Evolutionary conservation across 768 basidiomycete genomes (phyloP).

Genomic region (Brasilioporus rufonigricans): DNA sequence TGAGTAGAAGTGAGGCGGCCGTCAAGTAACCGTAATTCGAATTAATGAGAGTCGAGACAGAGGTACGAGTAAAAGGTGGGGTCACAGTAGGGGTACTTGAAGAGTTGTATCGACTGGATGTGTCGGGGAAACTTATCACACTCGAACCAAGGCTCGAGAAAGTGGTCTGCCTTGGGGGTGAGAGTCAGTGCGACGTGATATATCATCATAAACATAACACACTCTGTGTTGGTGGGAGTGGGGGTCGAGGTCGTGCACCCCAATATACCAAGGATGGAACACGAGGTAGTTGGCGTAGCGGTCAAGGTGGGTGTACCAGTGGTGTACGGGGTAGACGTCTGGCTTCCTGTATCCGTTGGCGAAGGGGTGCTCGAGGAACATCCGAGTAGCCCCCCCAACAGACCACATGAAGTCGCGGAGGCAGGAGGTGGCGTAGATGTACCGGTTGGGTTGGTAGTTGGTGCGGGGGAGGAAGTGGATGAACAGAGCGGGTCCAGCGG

Average conservation of each 20-base stretch:
- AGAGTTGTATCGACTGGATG: neutral
- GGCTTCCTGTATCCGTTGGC: constrained; percentile 9
- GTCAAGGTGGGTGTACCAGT: neutral
- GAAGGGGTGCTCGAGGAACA: neutral
- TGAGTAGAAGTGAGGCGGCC: constrained; percentile 34
- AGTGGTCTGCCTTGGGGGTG: neutral
- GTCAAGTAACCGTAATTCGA: constrained; percentile 35
- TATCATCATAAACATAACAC: neutral
- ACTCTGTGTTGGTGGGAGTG: constrained; percentile 11
- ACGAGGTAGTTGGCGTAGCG: constrained; percentile 11
- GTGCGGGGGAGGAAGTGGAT: too few relatives aligned
- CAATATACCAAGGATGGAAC: constrained; percentile 16
- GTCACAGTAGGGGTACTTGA: constrained; percentile 1
- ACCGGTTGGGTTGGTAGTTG: neutral
- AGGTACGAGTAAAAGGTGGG: constrained; percentile 4
- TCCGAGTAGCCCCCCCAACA: neutral
- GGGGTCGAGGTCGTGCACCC: constrained; percentile 15
- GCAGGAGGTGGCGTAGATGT: neutral
- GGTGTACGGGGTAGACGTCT: neutral
- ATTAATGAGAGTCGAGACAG: constrained; percentile 11
- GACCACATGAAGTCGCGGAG: neutral
- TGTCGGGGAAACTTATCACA: constrained; percentile 24
- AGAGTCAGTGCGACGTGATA: neutral
- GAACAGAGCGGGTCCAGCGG: too few relatives aligned
- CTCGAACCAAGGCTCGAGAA: constrained; percentile 15